Percentiles rank a stretch among this genome's conserved stretches.
phyloP scores from a whole-genome alignment of 805 yeast genomes.

The Tanozyma kutaoensis region DNA sequence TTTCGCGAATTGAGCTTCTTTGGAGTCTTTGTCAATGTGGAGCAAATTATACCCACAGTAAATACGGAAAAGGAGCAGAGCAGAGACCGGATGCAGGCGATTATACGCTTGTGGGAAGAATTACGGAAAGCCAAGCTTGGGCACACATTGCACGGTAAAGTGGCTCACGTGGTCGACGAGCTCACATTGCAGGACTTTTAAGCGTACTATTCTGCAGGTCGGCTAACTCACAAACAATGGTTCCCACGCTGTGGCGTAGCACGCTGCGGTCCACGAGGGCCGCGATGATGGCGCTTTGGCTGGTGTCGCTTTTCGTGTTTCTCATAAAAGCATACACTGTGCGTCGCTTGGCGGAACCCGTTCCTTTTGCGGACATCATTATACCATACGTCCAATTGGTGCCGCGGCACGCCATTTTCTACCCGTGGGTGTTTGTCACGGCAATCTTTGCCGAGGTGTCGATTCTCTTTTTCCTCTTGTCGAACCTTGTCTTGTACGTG shows the following conservation, averaged over 20 bases:
- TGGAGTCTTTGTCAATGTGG: constrained; percentile 36
- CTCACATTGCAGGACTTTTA: too few species aligned
- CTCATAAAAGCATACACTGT: too few species aligned
- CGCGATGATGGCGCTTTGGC: too few species aligned
- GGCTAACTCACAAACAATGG: too few species aligned
- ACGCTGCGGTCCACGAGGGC: too few species aligned
- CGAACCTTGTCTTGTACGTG: constrained; percentile 20
- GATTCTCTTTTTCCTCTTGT: constrained; percentile 28
- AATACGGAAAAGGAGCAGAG: constrained; percentile 19
- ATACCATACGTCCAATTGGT: constrained; percentile 53
- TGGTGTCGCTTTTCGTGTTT: too few species aligned
- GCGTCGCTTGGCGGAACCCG: too few species aligned
- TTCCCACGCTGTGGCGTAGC: too few species aligned
- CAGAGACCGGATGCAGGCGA: constrained; percentile 16
- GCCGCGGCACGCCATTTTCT: constrained; percentile 37
- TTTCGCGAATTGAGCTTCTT: constrained; percentile 67
- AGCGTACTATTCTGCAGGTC: too few species aligned
- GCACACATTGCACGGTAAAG: too few species aligned
- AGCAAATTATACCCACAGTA: constrained; percentile 69
- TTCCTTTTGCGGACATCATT: constrained; percentile 28
- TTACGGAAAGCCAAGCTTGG: constrained; percentile 4
- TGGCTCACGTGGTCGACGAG: too few species aligned
- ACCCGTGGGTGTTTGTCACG: constrained; percentile 54
- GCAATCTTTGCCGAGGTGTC: constrained; percentile 54
- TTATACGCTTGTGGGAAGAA: constrained; percentile 17